phyloP scores from a whole-genome alignment of 106 monocot species.

The Cymbidium sinense region DNA sequence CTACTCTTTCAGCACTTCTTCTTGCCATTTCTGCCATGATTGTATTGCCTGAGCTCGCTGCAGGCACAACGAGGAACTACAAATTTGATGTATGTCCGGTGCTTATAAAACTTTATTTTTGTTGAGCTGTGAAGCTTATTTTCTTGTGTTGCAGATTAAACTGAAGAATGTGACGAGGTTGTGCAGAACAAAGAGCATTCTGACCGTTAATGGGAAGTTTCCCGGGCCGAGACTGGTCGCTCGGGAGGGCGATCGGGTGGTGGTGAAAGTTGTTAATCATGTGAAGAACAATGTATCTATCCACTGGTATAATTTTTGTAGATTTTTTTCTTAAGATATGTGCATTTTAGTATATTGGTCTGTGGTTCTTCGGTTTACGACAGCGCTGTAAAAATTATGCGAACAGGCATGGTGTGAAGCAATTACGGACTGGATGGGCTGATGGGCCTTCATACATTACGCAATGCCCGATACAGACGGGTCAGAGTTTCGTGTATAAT shows the following conservation, averaged over 20 bases:
- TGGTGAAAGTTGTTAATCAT: constrained; percentile 32
- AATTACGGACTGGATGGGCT: constrained; percentile 41
- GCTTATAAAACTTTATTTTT: background rate
- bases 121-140: background rate
- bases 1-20: background rate
- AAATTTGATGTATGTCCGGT: background rate
- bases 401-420: constrained; percentile 49
- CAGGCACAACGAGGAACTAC: background rate
- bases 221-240: constrained; percentile 39
- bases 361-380: background rate
- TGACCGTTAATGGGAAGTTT: constrained; percentile 38
- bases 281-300: constrained; percentile 24
- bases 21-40: background rate
- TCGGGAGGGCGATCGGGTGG: constrained; percentile 37
- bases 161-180: constrained; percentile 26
- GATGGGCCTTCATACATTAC: constrained; percentile 58
- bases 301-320: constrained; percentile 27
- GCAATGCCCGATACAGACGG: constrained; percentile 54
- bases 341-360: background rate
- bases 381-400: too few species aligned
- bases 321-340: background rate
- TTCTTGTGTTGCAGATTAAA: constrained; percentile 10
- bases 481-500: constrained; percentile 42
- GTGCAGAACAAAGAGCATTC: constrained; percentile 32
- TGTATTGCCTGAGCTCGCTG: background rate